A percentile compares a stretch with the other conserved stretches of the same genome.
phyloP scores from a whole-genome alignment of 2,329 filamentous ascomycete species.

The Pseudopyricularia javanii region DNA sequence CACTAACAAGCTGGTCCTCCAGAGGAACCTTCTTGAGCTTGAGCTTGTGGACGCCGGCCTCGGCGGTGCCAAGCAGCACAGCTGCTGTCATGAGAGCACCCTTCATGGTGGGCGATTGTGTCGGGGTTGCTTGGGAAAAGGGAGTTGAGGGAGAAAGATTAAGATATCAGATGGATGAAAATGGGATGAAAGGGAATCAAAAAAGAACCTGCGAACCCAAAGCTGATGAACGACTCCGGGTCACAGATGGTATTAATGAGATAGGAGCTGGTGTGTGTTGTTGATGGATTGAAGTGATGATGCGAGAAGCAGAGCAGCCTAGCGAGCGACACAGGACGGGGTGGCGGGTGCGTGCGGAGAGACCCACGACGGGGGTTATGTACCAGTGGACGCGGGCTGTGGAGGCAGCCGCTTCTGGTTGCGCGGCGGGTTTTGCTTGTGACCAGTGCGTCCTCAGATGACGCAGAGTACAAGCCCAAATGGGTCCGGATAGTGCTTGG shows the following conservation, averaged over 20 bases:
- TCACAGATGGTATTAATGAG: not conserved
- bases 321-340: not conserved
- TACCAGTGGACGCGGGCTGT: too few species aligned
- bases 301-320: not conserved
- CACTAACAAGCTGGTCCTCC: conserved; percentile 76
- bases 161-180: conserved; percentile 6
- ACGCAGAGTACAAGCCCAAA: not conserved
- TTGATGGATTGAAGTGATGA: not conserved
- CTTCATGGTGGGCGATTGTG: conserved; percentile 59
- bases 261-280: not conserved
- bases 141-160: conserved; percentile 4
- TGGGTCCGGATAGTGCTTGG: not conserved
- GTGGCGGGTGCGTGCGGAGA: not conserved
- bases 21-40: conserved; percentile 95
- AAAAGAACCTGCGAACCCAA: not conserved
- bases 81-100: conserved; percentile 66
- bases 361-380: not conserved
- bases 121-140: not conserved
- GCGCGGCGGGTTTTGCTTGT: not conserved
- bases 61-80: conserved; percentile 68
- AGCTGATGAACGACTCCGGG: not conserved
- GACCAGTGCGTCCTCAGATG: not conserved
- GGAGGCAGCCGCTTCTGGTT: conserved; percentile 2
- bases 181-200: not conserved
- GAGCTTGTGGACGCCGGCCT: conserved; percentile 86